Base-by-base conservation (phyloP, 1,284 basidiomycete genomes). In the Athelia psychrophila region DNA sequence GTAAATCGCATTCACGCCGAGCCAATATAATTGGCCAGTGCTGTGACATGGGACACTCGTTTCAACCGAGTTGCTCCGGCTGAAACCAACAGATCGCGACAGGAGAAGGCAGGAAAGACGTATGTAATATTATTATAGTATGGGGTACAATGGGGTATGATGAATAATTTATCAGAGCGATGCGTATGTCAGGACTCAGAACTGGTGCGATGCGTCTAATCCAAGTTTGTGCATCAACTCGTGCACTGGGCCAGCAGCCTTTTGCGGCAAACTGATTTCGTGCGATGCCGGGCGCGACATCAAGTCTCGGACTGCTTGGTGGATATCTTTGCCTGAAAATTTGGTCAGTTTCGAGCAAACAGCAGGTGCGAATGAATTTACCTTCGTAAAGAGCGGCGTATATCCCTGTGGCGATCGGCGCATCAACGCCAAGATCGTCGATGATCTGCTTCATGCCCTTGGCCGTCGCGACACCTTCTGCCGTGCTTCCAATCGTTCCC, bases 381-480 rank as follows among this genome's bases (percentile, higher is more conserved):
- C 88, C 84, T 68, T 86, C 78, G 60, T 91, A 89, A 51, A 92
- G 61, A 32, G 89, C 85, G 53, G 84, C 80, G 65, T 91, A 91
- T 50, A 91, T 80, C 59, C 77, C 79, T 51, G 68, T 82, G 18
- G 90, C 90, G 61, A 92, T 89, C 38, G 87, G 86, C 25, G 89
- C 88, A 44, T 69, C 73, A 52, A 91, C 79, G 3, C 80, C 81
- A 60, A 92, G 71, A 58, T 84, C 81, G 61, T 88, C 82, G 48
- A 89, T 78, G 54, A 91, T 83, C 60, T 75, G 79, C 65, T 86
- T 86, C 49, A 88, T 75, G 25, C 85, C 87, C 64, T 90, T 88
- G 6, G 86, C 76, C 2, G 89, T 92, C 30, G 86, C 82, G 25
- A 92, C 89, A 54, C 90, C 90, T 62, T 93, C 91, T 12, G 90